A percentile compares a stretch with the other conserved stretches of the same genome.
Evolutionary conservation across 345 rosid genomes (phyloP).

Genomic region (Jatropha curcas): DNA sequence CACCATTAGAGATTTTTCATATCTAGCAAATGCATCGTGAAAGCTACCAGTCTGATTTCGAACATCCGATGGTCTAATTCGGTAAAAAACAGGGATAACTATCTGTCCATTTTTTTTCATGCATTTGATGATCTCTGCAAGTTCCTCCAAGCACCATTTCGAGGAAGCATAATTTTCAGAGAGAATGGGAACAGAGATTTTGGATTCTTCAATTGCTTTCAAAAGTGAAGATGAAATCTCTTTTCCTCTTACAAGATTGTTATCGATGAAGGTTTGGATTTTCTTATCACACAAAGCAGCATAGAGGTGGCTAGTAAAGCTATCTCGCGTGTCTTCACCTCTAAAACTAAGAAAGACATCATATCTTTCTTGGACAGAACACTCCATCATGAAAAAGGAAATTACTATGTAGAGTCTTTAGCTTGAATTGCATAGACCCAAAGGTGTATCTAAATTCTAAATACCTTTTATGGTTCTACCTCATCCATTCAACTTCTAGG

Average conservation of each 20-base stretch:
- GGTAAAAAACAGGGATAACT: background rate
- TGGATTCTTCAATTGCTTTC: background rate
- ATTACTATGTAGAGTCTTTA: too few relatives aligned
- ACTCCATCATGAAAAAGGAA: too few relatives aligned
- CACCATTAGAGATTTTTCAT: background rate
- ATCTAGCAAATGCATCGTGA: background rate
- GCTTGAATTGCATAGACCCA: too few relatives aligned
- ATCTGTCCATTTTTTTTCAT: background rate
- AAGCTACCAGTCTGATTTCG: background rate
- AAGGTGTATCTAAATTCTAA: too few relatives aligned
- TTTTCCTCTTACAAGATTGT: background rate
- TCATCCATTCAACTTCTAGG: too few relatives aligned
- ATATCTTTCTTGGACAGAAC: too few relatives aligned
- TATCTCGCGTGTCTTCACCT: background rate
- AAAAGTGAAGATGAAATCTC: background rate
- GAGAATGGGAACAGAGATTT: background rate
- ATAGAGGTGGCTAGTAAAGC: background rate
- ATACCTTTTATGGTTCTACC: too few relatives aligned
- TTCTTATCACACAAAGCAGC: background rate
- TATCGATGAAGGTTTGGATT: background rate
- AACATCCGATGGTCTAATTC: background rate
- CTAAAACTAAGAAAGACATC: background rate
- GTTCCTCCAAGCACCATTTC: background rate
- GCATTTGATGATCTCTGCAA: background rate
- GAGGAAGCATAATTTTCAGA: background rate